Evolutionary conservation across 768 basidiomycete genomes (phyloP).

Genomic region (Ephemerocybe angulata): DNA sequence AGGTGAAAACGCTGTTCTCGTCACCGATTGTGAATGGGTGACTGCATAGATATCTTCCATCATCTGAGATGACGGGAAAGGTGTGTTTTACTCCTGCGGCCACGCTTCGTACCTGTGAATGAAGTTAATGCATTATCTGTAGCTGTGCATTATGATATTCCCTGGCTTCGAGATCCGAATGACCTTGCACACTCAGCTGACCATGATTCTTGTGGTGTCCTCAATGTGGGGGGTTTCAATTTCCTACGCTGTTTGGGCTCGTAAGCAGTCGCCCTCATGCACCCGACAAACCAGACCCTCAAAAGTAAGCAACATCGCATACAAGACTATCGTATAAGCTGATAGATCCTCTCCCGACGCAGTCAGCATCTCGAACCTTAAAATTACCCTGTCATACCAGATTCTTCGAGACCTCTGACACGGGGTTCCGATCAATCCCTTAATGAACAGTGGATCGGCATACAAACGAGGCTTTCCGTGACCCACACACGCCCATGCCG

Average conservation of each 20-base stretch:
- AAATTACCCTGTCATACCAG: background rate
- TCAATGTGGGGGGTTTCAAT: too few relatives aligned
- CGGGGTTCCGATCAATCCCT: background rate
- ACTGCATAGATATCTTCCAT: too few relatives aligned
- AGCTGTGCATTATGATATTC: too few relatives aligned
- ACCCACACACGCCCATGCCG: background rate
- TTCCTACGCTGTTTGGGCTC: too few relatives aligned
- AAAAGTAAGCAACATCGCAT: too few relatives aligned
- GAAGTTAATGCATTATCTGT: too few relatives aligned
- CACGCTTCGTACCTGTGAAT: too few relatives aligned
- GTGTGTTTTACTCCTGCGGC: background rate
- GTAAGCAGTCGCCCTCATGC: too few relatives aligned
- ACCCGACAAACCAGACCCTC: too few relatives aligned
- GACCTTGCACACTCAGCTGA: too few relatives aligned
- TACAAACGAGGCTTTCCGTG: background rate
- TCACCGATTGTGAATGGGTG: background rate
- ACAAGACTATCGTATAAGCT: background rate
- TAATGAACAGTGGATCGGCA: slow-evolving; percentile 4
- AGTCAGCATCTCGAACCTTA: background rate
- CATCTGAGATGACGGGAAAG: background rate
- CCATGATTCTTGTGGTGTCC: too few relatives aligned
- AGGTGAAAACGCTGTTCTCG: background rate
- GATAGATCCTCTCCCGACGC: background rate
- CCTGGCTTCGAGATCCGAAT: too few relatives aligned
- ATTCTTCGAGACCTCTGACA: background rate